phyloP scores from a whole-genome alignment of 345 rosid genomes.

The Rhodamnia argentea region DNA sequence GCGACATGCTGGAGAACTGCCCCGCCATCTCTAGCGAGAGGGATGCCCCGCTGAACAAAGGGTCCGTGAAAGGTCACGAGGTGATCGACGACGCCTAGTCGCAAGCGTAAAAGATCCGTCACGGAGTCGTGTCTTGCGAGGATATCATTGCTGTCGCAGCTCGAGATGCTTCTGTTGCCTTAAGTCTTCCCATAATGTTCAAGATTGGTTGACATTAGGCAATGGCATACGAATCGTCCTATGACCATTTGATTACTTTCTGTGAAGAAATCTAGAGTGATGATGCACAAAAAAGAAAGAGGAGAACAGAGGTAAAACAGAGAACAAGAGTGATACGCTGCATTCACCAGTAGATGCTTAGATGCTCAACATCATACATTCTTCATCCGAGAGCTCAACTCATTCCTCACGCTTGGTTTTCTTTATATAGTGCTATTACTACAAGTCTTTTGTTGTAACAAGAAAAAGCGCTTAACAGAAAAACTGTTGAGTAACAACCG shows the following conservation, averaged over 20 bases:
- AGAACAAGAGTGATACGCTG: too few relatives aligned
- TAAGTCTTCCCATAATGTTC: neutral
- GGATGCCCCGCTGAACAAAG: neutral
- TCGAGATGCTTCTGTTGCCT: slow-evolving; percentile 36
- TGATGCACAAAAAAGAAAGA: too few relatives aligned
- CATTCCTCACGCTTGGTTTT: too few relatives aligned
- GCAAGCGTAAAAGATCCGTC: slow-evolving; percentile 27
- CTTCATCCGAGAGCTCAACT: too few relatives aligned
- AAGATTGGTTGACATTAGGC: neutral
- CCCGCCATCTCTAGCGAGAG: slow-evolving; percentile 11
- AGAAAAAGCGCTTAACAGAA: too few relatives aligned
- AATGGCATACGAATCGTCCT: neutral
- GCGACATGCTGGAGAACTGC: slow-evolving; percentile 23
- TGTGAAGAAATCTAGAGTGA: too few relatives aligned
- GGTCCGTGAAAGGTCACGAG: slow-evolving; percentile 19
- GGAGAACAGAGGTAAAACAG: too few relatives aligned
- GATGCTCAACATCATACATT: too few relatives aligned
- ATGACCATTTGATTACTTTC: neutral
- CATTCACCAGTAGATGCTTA: too few relatives aligned
- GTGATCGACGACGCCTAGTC: slow-evolving; percentile 50
- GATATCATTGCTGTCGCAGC: slow-evolving; percentile 57
- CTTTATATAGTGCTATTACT: too few relatives aligned
- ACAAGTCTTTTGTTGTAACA: too few relatives aligned
- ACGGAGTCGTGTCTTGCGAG: slow-evolving; percentile 56
- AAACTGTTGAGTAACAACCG: too few relatives aligned